Conservation (phyloP, 257 asterid genomes). For the Fraxinus anomala region DNA sequence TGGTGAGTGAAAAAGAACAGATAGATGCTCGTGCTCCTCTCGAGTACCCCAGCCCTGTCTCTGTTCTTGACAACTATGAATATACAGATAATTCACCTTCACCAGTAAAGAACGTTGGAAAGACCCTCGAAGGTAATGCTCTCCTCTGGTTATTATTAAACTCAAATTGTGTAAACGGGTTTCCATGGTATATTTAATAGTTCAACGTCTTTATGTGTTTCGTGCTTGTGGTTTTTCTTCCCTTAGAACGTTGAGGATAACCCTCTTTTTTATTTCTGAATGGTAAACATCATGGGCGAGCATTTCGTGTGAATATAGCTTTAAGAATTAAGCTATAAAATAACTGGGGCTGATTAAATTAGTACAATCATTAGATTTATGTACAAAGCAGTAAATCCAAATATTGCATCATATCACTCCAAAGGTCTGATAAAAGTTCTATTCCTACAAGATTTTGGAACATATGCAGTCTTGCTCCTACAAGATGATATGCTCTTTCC, state of each 20-base stretch:
- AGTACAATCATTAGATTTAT: no score
- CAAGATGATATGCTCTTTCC: neutral
- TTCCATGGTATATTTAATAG: neutral
- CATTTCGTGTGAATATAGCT: neutral
- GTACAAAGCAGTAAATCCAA: no score
- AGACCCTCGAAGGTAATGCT: conserved; percentile 56
- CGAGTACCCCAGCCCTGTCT: conserved; percentile 81
- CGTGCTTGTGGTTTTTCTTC: neutral
- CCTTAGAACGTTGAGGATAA: neutral
- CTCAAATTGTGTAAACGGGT: neutral
- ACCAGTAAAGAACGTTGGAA: conserved; percentile 54
- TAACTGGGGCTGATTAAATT: neutral
- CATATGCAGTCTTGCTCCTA: no score
- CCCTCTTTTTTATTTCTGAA: neutral
- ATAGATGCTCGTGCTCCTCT: conserved; percentile 49
- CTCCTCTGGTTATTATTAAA: conserved; percentile 8
- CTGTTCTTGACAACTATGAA: conserved; percentile 68
- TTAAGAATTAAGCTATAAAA: neutral
- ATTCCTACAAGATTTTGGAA: neutral
- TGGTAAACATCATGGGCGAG: neutral
- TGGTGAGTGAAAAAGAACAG: conserved; percentile 52
- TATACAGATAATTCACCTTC: conserved; percentile 59
- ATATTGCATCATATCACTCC: neutral
- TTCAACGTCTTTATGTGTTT: no score
- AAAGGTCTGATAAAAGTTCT: neutral